phyloP scores from a whole-genome alignment of 192 early-diverging fungal genomes.

The Backusella tarrabulga region DNA sequence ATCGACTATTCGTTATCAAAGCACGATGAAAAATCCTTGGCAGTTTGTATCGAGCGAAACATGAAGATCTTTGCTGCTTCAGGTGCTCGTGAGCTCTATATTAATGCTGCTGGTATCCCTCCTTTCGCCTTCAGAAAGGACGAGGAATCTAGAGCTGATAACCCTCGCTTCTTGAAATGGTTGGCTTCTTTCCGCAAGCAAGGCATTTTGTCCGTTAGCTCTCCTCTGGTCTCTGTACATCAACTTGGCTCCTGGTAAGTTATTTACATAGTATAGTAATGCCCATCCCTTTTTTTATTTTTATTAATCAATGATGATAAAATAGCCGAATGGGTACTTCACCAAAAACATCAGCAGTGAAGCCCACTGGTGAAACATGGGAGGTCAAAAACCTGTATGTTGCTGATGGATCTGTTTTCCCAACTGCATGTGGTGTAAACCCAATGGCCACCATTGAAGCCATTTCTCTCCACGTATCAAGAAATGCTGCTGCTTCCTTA shows the following conservation, averaged over 20 bases:
- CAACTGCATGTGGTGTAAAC: slow-evolving; percentile 56
- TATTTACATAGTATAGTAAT: neutral
- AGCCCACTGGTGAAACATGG: slow-evolving; percentile 68
- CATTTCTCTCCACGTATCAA: slow-evolving; percentile 14
- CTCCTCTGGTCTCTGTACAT: slow-evolving; percentile 54
- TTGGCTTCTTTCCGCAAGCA: slow-evolving; percentile 25
- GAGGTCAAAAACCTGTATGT: slow-evolving; percentile 69
- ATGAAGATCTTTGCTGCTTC: slow-evolving; percentile 58
- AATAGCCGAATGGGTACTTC: slow-evolving; percentile 60
- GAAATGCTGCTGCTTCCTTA: neutral
- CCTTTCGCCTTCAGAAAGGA: slow-evolving; percentile 34
- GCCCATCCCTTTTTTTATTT: neutral
- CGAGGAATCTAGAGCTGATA: slow-evolving; percentile 39
- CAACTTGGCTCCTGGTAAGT: slow-evolving; percentile 65
- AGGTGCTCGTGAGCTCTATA: slow-evolving; percentile 58
- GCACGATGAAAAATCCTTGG: slow-evolving; percentile 50
- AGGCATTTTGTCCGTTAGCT: slow-evolving; percentile 32
- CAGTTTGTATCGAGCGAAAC: slow-evolving; percentile 41
- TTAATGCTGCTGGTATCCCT: slow-evolving; percentile 41
- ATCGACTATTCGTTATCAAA: slow-evolving; percentile 52
- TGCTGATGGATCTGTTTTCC: slow-evolving; percentile 22
- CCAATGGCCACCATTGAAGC: slow-evolving; percentile 44
- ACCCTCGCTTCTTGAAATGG: slow-evolving; percentile 33
- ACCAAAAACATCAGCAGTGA: slow-evolving; percentile 49
- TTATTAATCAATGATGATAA: neutral